A percentile compares a stretch with the other conserved stretches of the same genome.
Evolutionary conservation across 345 rosid genomes (phyloP).

Genomic region (Moricandia moricandioides): DNA sequence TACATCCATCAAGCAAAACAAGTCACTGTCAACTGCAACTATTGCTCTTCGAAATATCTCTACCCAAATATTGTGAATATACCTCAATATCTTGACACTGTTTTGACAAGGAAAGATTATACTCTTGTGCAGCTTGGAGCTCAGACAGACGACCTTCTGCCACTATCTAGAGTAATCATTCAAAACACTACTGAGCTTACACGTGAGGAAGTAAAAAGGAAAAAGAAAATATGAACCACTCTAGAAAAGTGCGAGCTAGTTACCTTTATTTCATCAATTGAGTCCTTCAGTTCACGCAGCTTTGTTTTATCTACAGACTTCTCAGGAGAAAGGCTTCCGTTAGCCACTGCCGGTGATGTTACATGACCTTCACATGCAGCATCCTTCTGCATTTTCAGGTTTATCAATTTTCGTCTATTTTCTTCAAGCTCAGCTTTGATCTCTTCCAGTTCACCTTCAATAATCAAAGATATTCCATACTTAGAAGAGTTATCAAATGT

Average conservation of each 20-base stretch:
- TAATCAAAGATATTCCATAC: constrained; percentile 22
- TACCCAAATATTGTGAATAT: constrained; percentile 24
- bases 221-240: neutral
- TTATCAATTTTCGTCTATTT: constrained; percentile 80
- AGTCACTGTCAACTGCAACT: constrained; percentile 22
- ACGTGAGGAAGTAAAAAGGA: neutral
- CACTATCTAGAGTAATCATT: constrained; percentile 55
- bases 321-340: constrained; percentile 77
- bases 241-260: neutral
- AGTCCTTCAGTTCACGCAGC: constrained; percentile 71
- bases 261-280: constrained; percentile 77
- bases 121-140: constrained; percentile 70
- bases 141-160: constrained; percentile 82
- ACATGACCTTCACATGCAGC: constrained; percentile 54
- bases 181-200: constrained; percentile 29
- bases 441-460: constrained; percentile 87
- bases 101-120: constrained; percentile 60
- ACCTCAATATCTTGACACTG: constrained; percentile 82
- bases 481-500: constrained; percentile 23
- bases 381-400: constrained; percentile 82
- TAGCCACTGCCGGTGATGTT: constrained; percentile 51
- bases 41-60: constrained; percentile 5
- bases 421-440: constrained; percentile 82
- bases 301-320: constrained; percentile 66
- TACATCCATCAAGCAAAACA: constrained; percentile 36